Evolutionary conservation across 1,284 basidiomycete species (phyloP).

Genomic region (Sanghuangporus sanghuang): DNA sequence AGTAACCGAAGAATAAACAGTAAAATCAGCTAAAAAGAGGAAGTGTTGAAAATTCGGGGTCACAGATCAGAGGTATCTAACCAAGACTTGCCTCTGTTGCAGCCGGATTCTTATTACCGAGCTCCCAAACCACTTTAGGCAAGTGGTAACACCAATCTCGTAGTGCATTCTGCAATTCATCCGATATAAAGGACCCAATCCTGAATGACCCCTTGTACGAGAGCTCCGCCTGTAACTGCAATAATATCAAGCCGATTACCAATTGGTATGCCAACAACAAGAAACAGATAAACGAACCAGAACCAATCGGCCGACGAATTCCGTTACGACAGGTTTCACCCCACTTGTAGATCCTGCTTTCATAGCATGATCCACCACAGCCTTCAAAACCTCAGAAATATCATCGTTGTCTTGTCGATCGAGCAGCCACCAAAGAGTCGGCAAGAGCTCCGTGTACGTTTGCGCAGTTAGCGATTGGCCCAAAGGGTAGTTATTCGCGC

Average conservation of each 20-base stretch:
- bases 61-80: constrained; percentile 17
- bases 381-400: constrained; percentile 39
- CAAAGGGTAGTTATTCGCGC: constrained; percentile 35
- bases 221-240: constrained; percentile 56
- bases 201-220: constrained; percentile 51
- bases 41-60: background rate
- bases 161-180: constrained; percentile 33
- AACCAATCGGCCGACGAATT: constrained; percentile 66
- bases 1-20: constrained; percentile 56
- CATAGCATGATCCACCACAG: constrained; percentile 54
- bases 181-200: constrained; percentile 27
- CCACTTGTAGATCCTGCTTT: constrained; percentile 51
- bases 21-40: constrained; percentile 45
- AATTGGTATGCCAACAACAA: background rate
- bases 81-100: constrained; percentile 49
- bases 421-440: constrained; percentile 81
- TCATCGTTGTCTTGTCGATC: constrained; percentile 31
- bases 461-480: constrained; percentile 46
- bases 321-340: constrained; percentile 59
- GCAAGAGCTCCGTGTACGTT: constrained; percentile 70
- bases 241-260: constrained; percentile 7
- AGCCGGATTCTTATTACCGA: constrained; percentile 51
- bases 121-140: constrained; percentile 81
- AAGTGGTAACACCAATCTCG: constrained; percentile 65
- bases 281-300: constrained; percentile 43